Evolutionary conservation across 176 grass and related monocot genomes (phyloP), one percentile per base, ranked within the genome.

Genomic region (Oryza brachyantha): DNA sequence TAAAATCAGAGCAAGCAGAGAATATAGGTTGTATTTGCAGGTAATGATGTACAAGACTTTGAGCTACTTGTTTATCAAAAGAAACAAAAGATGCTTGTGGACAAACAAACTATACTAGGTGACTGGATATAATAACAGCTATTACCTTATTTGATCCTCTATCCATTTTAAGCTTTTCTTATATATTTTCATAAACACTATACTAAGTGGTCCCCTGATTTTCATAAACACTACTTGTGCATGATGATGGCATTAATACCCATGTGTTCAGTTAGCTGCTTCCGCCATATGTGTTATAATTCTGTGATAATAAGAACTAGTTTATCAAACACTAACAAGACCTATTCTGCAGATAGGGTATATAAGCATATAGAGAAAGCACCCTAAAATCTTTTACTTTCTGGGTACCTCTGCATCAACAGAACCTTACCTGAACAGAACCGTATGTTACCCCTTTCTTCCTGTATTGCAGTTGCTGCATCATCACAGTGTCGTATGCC

Each of bases 401-500:
- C 22, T 27, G 1, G 41, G 19, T 54, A 32, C 14, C 31, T 17
- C 19, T 46, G 66, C 45, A 34, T 55, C 0, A 35, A 29, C 17
- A 5, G 31, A 5, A 61, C n/a, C 68, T 77, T 12, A 94, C 92
- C 91, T 98, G 43, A 83, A 98, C 87, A 3, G 95, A 94, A 41
- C 95, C 95, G 58, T 88, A 94, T 45, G 92, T 61, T 24, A 98
- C 72, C 5, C 95, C 95, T 76, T 92, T 90, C 74, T 98, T 98
- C 35, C 95, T 77, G 66, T 94, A 88, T 61, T 94, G 87, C 66
- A 98, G 86, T 82, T 94, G 95, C 72, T 84, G 83, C 95, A 98
- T 94, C 92, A 98, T 98, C 52, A 94, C 93, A 29, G 88, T 98
- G 65, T 98, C 95, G 25, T 98, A 92, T 13, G 95, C 95, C 65